phyloP scores from a whole-genome alignment of 257 asterid genomes.

The Solanum pennellii region DNA sequence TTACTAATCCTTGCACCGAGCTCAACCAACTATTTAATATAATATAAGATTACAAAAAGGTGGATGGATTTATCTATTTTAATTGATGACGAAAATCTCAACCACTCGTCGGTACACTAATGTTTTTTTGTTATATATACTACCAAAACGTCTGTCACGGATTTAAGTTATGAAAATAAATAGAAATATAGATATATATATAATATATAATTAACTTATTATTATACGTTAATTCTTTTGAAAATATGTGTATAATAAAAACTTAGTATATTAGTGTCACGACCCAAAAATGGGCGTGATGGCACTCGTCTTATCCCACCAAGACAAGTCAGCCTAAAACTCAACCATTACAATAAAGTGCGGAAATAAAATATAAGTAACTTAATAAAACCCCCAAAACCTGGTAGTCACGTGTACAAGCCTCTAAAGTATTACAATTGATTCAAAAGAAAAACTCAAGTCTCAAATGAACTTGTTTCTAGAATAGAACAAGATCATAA shows the following conservation, averaged over 20 bases:
- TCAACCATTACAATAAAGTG: too few species aligned
- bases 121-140: background rate
- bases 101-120: background rate
- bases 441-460: too few species aligned
- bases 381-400: too few species aligned
- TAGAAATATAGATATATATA: too few species aligned
- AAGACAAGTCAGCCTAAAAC: too few species aligned
- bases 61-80: background rate
- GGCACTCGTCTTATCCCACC: too few species aligned
- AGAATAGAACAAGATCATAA: too few species aligned
- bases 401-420: too few species aligned
- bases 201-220: rapidly evolving
- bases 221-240: rapidly evolving
- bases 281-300: too few species aligned
- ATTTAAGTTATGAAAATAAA: background rate
- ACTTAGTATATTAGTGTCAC: background rate
- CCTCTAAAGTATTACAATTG: too few species aligned
- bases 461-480: too few species aligned
- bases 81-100: background rate
- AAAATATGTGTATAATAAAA: background rate
- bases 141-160: background rate
- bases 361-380: too few species aligned
- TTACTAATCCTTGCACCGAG: background rate
- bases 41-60: background rate
- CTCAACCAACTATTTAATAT: background rate